phyloP scores from a whole-genome alignment of 179 eudicot species.

The Carnegiea gigantea region DNA sequence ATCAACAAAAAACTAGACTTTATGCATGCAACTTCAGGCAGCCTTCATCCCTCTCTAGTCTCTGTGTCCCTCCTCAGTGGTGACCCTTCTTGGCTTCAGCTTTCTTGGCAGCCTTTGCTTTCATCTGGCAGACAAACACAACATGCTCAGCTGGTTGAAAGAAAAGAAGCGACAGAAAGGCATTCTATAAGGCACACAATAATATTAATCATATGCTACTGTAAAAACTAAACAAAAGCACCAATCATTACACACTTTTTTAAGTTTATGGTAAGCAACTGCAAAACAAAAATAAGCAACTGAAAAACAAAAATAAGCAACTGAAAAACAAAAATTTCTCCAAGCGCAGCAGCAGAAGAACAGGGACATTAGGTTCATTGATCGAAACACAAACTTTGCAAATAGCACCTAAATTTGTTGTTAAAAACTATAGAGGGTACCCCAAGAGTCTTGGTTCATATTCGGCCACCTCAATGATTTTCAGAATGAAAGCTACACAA shows the following conservation, averaged over 20 bases:
- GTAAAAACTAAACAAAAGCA: not conserved
- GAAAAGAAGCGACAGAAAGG: not conserved
- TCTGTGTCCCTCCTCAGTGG: not conserved
- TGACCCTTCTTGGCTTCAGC: constrained; percentile 48
- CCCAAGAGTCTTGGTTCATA: not conserved
- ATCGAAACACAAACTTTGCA: not conserved
- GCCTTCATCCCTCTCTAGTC: not conserved
- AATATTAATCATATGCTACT: not conserved
- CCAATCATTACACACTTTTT: not conserved
- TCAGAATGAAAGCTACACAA: not conserved
- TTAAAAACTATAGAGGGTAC: no score
- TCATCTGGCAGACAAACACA: constrained; percentile 40
- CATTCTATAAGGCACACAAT: not conserved
- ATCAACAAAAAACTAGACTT: constrained; percentile 4
- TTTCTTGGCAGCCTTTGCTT: constrained; percentile 63
- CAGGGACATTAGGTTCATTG: not conserved
- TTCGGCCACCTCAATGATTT: not conserved
- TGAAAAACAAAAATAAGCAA: not conserved
- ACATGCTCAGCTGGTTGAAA: not conserved
- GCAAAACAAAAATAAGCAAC: not conserved
- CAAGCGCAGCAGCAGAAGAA: no score
- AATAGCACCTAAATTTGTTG: not conserved
- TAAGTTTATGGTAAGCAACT: not conserved
- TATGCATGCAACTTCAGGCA: not conserved
- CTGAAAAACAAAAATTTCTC: not conserved